Conservation (phyloP, 2,329 filamentous ascomycete species). For the Xylariales sp. region DNA sequence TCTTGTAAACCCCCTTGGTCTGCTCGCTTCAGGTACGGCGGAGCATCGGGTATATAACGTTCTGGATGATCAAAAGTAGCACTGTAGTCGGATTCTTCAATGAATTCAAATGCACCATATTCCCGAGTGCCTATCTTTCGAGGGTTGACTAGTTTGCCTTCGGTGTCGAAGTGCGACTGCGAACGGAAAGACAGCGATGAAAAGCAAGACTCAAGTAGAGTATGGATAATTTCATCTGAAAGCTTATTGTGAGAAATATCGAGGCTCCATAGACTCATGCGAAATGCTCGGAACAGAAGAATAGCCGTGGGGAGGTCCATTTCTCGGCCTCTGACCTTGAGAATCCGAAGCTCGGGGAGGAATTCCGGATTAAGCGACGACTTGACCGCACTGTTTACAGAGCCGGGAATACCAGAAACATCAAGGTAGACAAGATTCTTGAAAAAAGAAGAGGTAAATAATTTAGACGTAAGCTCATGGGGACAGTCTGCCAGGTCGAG, state of each 20-base stretch:
- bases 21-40: slow-evolving; percentile 28
- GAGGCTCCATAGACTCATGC: slow-evolving; percentile 49
- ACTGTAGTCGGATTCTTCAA: slow-evolving; percentile 45
- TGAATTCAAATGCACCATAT: slow-evolving; percentile 37
- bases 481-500: slow-evolving; percentile 41
- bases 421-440: slow-evolving; percentile 47
- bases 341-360: slow-evolving; percentile 44
- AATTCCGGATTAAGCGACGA: slow-evolving; percentile 23
- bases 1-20: slow-evolving; percentile 18
- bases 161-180: slow-evolving; percentile 34
- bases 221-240: slow-evolving; percentile 37
- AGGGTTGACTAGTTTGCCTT: slow-evolving; percentile 36
- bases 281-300: slow-evolving; percentile 28
- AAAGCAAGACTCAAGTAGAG: slow-evolving; percentile 27
- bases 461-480: slow-evolving; percentile 31
- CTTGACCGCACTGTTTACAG: slow-evolving; percentile 31
- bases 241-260: slow-evolving; percentile 50
- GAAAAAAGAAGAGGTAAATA: slow-evolving; percentile 34
- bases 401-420: slow-evolving; percentile 44
- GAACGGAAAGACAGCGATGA: slow-evolving; percentile 26
- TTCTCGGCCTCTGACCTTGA: slow-evolving; percentile 45
- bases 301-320: slow-evolving; percentile 36
- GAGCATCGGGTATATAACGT: slow-evolving; percentile 45
- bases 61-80: slow-evolving; percentile 38
- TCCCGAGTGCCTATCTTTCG: slow-evolving; percentile 22